Evolutionary conservation across 192 early-diverging fungal species (phyloP), one percentile per base, ranked within the genome.

Genomic region (Pecoramyces ruminantium): DNA sequence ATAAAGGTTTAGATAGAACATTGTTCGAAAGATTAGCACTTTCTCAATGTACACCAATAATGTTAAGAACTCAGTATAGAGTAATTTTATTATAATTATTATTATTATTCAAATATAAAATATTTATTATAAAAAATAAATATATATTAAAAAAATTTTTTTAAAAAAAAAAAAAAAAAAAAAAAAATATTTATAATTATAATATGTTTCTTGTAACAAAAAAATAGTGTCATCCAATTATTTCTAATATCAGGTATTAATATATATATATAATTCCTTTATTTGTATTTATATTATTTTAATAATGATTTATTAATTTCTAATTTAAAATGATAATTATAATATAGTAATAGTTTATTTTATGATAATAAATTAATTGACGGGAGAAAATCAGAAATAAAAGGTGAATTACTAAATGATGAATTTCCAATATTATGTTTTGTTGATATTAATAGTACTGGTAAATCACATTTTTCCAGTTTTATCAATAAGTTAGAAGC

Each of bases 21-120:
- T 81, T 98, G 27, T 98, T 97, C 85, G 91, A 94, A 79, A 84
- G 96, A 67, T 83, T 94, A 21, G 86, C 84, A 0, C 87, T 90
- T 83, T 85, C 90, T 83, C 88, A 84, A 14, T 83, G 82, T 28
- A 30, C 82, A 83, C 87, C 93, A 1, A 88, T 91, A 58, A 82
- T 94, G 84, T 86, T 94, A 28, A 81, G 88, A 29, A 92, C 92
- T 8, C 93, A 94, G 80, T 94, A 94, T 83, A 83, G 93, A 39
- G 89, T 88, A 83, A 86, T n/a, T n/a, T n/a, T n/a, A n/a, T n/a
- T n/a, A n/a, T n/a, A n/a, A n/a, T n/a, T n/a, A n/a, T n/a, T n/a
- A n/a, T n/a, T n/a, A n/a, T n/a, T n/a, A n/a, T n/a, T n/a, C n/a
- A n/a, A n/a, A n/a, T n/a, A n/a, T n/a, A n/a, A n/a, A n/a, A n/a